Evolutionary conservation across 129 eudicot genomes (phyloP), one percentile per base, ranked within the genome.

Genomic region (Glebionis coronaria): DNA sequence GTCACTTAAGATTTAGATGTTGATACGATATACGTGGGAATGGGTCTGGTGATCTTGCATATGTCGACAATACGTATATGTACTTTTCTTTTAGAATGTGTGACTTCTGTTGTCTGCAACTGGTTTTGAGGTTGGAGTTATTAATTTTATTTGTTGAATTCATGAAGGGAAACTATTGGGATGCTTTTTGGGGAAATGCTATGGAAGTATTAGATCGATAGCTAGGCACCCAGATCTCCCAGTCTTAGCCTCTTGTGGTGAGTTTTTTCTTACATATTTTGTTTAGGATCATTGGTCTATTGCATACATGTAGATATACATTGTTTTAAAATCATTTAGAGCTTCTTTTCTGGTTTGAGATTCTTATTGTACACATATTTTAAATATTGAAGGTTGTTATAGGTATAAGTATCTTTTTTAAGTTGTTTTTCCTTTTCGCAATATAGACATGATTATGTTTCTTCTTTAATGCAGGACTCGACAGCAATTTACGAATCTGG

Each of bases 11-110:
- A 93, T 80, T 38, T 64, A 19, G 95, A 93, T 72, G 99, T 95
- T 46, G 77, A 84, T 63, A 93, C 85, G 3, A 70, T 93, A 69
- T 93, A 86, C 62, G 56, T 65, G 99, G 99, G 74, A 93, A 82
- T 69, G 97, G 97, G 19, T 89, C 93, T 49, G 99, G 99, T 16
- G 99, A 93, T 78, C 97, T 89, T 74, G 97, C 93, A 63, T 86
- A 95, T 61, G 29, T 79, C 65, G 99, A 93, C 85, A n/a, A 86
- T 84, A 28, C 90, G 99, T 19, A 93, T 95, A 82, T 97, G 99
- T 93, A 80, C n/a, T 3, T 14, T 58, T 1, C 8, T 62, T 11
- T 49, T 11, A 44, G 4, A 18, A 46, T 18, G 15, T 55, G 44
- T 0, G 20, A 14, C 20, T 21, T 64, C 40, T 40, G 12, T n/a